phyloP scores from a whole-genome alignment of 495 filamentous ascomycete genomes.

The Lasiosphaeria hispida region DNA sequence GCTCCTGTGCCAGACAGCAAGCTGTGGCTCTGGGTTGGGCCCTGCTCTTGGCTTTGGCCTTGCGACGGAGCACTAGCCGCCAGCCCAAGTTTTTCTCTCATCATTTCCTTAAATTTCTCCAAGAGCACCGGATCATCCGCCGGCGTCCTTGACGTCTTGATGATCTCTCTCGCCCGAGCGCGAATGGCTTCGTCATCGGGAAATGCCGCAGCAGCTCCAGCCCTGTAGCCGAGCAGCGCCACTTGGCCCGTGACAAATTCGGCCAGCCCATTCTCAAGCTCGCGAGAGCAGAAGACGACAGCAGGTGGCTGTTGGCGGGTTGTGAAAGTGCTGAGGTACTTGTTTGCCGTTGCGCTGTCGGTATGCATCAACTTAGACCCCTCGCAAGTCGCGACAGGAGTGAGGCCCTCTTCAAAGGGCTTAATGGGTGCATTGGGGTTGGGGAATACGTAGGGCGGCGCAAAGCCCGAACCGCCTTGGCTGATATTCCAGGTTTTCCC shows the following conservation, averaged over 20 bases:
- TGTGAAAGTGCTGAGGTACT: constrained; percentile 36
- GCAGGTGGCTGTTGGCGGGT: constrained; percentile 39
- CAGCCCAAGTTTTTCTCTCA: constrained; percentile 18
- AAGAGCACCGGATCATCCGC: constrained; percentile 50
- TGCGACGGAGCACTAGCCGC: background rate
- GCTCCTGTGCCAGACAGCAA: background rate
- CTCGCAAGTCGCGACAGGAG: constrained; percentile 31
- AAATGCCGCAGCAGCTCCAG: constrained; percentile 14
- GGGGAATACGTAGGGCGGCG: constrained; percentile 41
- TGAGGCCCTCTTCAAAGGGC: constrained; percentile 18
- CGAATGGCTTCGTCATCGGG: constrained; percentile 43
- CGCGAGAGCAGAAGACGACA: constrained; percentile 51
- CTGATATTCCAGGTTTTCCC: constrained; percentile 37
- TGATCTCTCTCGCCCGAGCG: constrained; percentile 42
- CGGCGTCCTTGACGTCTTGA: constrained; percentile 38
- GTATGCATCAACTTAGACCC: constrained; percentile 35
- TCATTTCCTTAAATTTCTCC: constrained; percentile 47
- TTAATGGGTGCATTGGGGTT: constrained; percentile 29
- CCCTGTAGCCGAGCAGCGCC: constrained; percentile 9
- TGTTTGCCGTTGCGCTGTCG: constrained; percentile 37
- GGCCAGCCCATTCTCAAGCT: constrained; percentile 46
- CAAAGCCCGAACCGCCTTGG: constrained; percentile 48
- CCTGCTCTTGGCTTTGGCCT: background rate
- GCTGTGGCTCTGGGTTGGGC: constrained; percentile 3
- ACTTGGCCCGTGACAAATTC: constrained; percentile 39